Evolutionary conservation across 139 green algal genomes (phyloP), one percentile per base, ranked within the genome.

Genomic region (Haematococcus lacustris): DNA sequence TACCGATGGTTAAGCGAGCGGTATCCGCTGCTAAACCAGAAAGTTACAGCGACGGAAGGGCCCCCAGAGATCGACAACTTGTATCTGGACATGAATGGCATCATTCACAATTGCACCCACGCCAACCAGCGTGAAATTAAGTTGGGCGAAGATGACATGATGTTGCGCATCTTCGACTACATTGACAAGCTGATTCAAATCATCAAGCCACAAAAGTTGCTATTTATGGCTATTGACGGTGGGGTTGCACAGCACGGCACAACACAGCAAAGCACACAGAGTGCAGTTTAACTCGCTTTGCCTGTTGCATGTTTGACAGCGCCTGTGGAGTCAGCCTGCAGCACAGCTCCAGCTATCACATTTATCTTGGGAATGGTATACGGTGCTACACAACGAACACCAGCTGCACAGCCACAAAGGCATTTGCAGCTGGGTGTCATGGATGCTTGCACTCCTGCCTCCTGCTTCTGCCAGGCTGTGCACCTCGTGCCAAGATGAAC

Each of bases 181-280:
- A 76, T 98, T 38, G 91, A 97, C 51, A 93, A 91, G 75, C 78
- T 98, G 7, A 85, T 98, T 25, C 85, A 91, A 64, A 90, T 97
- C 70, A 86, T 95, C 30, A 89, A 92, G 74, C 94, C 94, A 1
- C 76, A 88, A 38, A 89, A 91, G 72, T 79, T 98, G 47, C 75
- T 98, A 25, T 97, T 95, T 78, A 93, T 97, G 88, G 92, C 93
- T 13, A 96, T 98, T 50, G 94, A 98, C 68, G 93, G 91, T 92
- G 75, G 1, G 70, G 70, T 41, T 53, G 43, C 43, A 28, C 9
- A 9, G 17, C 43, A 17, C 43, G 9, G 43, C 43, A 53, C 43
- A n/a, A n/a, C n/a, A n/a, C n/a, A n/a, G n/a, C n/a, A n/a, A n/a
- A n/a, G n/a, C n/a, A n/a, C n/a, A n/a, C n/a, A n/a, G n/a, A n/a